phyloP scores from a whole-genome alignment of 140 eudicot species.

The Flaveria floridana region DNA sequence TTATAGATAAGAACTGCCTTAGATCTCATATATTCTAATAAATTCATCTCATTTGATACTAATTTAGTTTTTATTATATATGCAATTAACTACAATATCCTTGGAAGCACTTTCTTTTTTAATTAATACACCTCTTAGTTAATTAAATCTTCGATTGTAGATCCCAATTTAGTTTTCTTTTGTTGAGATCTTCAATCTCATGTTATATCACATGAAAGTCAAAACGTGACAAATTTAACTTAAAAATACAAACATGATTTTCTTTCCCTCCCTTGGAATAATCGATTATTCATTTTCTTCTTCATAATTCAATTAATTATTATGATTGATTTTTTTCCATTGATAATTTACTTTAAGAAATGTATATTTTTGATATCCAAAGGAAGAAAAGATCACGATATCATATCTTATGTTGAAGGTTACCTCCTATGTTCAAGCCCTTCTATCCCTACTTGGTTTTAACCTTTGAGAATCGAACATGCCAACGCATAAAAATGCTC shows the following conservation, averaged over 20 bases:
- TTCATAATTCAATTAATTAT: background rate
- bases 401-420: too few relatives aligned
- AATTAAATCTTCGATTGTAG: constrained; percentile 16
- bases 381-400: too few relatives aligned
- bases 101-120: background rate
- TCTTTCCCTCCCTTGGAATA: background rate
- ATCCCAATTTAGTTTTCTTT: constrained; percentile 28
- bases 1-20: background rate
- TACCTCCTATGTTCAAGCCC: background rate
- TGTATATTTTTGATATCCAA: too few relatives aligned
- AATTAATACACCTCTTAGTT: background rate
- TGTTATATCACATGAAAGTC: constrained; percentile 30
- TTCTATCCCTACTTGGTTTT: background rate
- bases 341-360: too few relatives aligned
- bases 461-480: background rate
- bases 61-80: background rate
- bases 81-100: constrained; percentile 1
- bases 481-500: background rate
- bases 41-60: background rate
- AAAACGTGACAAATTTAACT: constrained; percentile 30
- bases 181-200: constrained; percentile 36
- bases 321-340: too few relatives aligned
- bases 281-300: background rate
- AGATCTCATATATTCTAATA: background rate
- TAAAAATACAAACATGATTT: constrained; percentile 2